Base-by-base conservation (phyloP, 805 yeast genomes). In the Yarrowia sp. region DNA sequence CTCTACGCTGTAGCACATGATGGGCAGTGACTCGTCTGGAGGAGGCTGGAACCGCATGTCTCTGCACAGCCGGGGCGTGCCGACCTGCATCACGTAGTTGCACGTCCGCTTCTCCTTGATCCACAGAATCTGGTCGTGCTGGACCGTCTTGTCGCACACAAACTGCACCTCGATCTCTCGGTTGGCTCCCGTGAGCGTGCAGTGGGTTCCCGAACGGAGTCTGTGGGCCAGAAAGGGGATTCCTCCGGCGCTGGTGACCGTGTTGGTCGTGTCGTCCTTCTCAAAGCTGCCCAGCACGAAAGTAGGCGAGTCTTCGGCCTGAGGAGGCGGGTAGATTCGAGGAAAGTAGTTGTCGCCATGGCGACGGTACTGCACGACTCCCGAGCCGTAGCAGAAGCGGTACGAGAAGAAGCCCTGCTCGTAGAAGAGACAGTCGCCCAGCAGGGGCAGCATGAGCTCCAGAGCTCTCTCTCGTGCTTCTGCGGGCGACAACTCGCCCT, bases 41-140 rank as follows among this genome's bases (percentile, higher is more conserved):
- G 61, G 73, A 63, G 64, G 73, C 41, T 76, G 61, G 51, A 76
- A 74, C 16, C 68, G 66, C 41, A 71, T 71, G 4, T 74, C 78
- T 27, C 61, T 63, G 63, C 90, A 86, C 22, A 86, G 72, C 7
- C 72, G 69, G 0, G 85, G 84, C 0, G 84, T 76, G 49, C 77
- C 77, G 3, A 86, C 72, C 25, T 74, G 74, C 71, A 84, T 77
- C 65, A 77, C 77, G 68, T 86, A 86, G 46, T 79, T 79, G 69
- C 91, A 86, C 0, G 86, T 82, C 61, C 76, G 78, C 31, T 77
- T 72, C 70, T 86, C 91, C 53, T 73, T 73, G 3, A 83, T 76
- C 68, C 79, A 78, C 9, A 73, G 61, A 18, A 74, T 71, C 10
- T 69, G 69, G 49, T 70, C 69, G 4, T 66, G 67, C 24, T 64